Percentiles rank a stretch among this genome's conserved stretches.
Evolutionary conservation across 176 grass and related monocot species (phyloP).

Genomic region (Avena sativa): DNA sequence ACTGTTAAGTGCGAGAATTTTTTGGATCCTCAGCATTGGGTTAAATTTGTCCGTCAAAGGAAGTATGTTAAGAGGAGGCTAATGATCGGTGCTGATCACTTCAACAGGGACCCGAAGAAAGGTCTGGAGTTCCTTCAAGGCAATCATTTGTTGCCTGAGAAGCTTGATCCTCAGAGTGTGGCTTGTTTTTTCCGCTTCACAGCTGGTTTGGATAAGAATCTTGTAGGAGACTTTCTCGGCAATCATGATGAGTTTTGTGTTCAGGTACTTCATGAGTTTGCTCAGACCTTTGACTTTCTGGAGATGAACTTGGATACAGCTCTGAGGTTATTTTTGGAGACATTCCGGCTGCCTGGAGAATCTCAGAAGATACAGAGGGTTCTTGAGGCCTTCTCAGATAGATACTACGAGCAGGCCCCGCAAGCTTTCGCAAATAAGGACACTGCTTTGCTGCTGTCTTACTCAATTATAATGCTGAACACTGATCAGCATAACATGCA

Average conservation of each 20-base stretch:
- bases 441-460: constrained; percentile 86
- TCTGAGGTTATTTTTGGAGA: constrained; percentile 91
- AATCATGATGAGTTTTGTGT: constrained; percentile 99
- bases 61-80: constrained; percentile 93
- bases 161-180: constrained; percentile 97
- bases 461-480: constrained; percentile 99
- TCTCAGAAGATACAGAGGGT: constrained; percentile 99
- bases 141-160: constrained; percentile 95
- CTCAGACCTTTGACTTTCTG: constrained; percentile 91
- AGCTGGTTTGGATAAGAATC: constrained; percentile 95
- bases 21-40: constrained; percentile 87
- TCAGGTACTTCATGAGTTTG: constrained; percentile 97
- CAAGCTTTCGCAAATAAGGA: constrained; percentile 93
- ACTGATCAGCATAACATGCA: constrained; percentile 99
- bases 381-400: constrained; percentile 98
- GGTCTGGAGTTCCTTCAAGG: constrained; percentile 98
- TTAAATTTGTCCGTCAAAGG: constrained; percentile 88
- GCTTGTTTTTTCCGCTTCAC: constrained; percentile 97
- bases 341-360: constrained; percentile 91
- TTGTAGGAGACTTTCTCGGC: constrained; percentile 94
- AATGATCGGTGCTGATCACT: constrained; percentile 98
- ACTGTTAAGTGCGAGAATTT: constrained; percentile 85
- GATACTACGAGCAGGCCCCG: constrained; percentile 93
- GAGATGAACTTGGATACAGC: constrained; percentile 97
- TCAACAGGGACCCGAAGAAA: constrained; percentile 98